Base-by-base conservation (phyloP, 1,139 yeast species). In the Williopsis jadinii region DNA sequence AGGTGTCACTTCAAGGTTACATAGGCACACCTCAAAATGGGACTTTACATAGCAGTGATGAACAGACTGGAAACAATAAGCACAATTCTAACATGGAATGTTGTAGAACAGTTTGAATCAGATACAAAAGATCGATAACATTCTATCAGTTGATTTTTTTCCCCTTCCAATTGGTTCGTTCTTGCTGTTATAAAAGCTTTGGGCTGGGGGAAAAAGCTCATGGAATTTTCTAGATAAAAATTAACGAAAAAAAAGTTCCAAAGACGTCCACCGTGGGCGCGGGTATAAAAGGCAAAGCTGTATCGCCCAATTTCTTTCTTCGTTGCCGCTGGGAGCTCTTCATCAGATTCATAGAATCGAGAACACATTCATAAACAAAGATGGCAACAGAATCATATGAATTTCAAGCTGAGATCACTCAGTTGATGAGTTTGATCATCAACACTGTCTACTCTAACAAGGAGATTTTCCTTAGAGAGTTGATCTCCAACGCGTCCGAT, bases 371-470 rank as follows among this genome's bases (percentile, higher is more conserved):
- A 10, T 14, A 11, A 19, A 29, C 15, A 41, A 49, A 42, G 46
- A 80, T 80, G 88, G 70, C 84, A 54, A 68, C 77, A 62, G 94
- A 84, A 75, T 82, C 94, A 48, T 87, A 79, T 67, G 98, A 92
- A 77, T 92, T 92, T 75, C 96, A 95, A 70, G 99, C 99, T 80
- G 99, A 92, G 88, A 94, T 92, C 71, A 85, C 97, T 83, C 98
- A 92, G 95, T 80, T 94, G 81, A 85, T 94, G 97, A 86, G 97
- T 68, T 83, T 92, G 79, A 88, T 94, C 88, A 92, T 94, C 75
- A 94, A 94, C 87, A 94, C 99, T 46, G 99, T 94, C 63, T 94
- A 94, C 73, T 92, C 98, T 46, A 94, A 94, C 83, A 94, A 94
- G 77, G 99, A 94, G 71, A 92, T 94, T 63, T 94, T 94, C 82